Evolutionary conservation across 1,284 basidiomycete genomes (phyloP).

Genomic region (Trametes hirsuta): DNA sequence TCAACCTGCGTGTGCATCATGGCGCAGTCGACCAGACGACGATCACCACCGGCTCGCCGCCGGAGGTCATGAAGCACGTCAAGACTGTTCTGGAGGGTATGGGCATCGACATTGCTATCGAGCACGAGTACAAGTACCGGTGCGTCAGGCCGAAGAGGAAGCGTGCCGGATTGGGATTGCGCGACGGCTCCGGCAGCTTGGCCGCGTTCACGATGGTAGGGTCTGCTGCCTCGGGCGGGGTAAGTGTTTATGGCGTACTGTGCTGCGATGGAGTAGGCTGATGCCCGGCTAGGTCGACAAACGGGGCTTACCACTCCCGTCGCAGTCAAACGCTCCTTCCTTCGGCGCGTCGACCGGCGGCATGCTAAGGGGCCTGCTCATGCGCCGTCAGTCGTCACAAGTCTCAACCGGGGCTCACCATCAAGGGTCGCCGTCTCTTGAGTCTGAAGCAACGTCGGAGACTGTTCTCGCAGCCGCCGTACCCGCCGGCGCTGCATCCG

Average conservation of each 20-base stretch:
- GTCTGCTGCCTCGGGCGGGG: slow-evolving; percentile 79
- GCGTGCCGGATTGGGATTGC: slow-evolving; percentile 53
- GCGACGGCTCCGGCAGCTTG: slow-evolving; percentile 47
- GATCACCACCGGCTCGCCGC: slow-evolving; percentile 83
- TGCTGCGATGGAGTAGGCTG: not conserved
- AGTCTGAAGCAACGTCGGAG: slow-evolving; percentile 30
- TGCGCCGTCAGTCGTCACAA: slow-evolving; percentile 87
- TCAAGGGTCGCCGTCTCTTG: slow-evolving; percentile 24
- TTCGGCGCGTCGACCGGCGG: slow-evolving; percentile 64
- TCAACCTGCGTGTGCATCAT: slow-evolving; percentile 82
- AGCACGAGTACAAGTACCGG: slow-evolving; percentile 88
- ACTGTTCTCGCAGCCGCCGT: slow-evolving; percentile 31
- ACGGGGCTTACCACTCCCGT: slow-evolving; percentile 80
- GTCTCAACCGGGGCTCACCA: slow-evolving; percentile 46
- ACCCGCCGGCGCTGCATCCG: slow-evolving; percentile 19
- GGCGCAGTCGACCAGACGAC: slow-evolving; percentile 94
- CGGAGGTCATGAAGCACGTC: slow-evolving; percentile 88
- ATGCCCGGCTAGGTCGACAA: slow-evolving; percentile 66
- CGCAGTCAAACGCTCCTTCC: slow-evolving; percentile 50
- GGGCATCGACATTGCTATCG: slow-evolving; percentile 89
- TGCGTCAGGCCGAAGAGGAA: slow-evolving; percentile 77
- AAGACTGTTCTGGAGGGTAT: slow-evolving; percentile 81
- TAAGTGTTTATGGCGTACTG: slow-evolving; percentile 42
- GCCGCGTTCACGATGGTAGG: slow-evolving; percentile 80
- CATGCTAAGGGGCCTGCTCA: slow-evolving; percentile 83